A percentile compares a stretch with the other conserved stretches of the same genome.
Conservation (phyloP, 1,284 basidiomycete species). For the Ustilago loliicola region DNA sequence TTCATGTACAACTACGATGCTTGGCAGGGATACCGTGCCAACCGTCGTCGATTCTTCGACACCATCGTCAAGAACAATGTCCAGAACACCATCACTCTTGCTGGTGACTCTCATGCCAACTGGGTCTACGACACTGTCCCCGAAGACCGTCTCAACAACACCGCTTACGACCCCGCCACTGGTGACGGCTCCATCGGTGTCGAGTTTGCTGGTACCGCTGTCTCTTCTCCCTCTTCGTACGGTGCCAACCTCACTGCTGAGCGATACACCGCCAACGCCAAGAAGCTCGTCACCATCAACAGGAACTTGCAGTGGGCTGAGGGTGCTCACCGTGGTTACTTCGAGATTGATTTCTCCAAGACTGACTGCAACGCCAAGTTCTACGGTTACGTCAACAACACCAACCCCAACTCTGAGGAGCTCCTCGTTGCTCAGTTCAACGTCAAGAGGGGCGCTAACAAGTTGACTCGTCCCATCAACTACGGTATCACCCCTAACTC, state of each 20-base stretch:
- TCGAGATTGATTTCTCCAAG: slow-evolving; percentile 54
- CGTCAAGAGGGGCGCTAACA: slow-evolving; percentile 73
- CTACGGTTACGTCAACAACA: slow-evolving; percentile 76
- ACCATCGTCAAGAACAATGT: slow-evolving; percentile 74
- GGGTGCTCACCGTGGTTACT: slow-evolving; percentile 78
- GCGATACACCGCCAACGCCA: slow-evolving; percentile 69
- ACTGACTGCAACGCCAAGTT: slow-evolving; percentile 74
- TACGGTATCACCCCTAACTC: slow-evolving; percentile 66
- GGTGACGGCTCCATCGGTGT: slow-evolving; percentile 77
- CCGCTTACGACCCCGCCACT: slow-evolving; percentile 74
- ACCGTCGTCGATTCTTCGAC: slow-evolving; percentile 76
- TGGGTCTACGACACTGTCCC: slow-evolving; percentile 59
- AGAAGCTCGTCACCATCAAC: slow-evolving; percentile 73
- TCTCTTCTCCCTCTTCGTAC: slow-evolving; percentile 75
- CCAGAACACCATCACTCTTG: slow-evolving; percentile 73
- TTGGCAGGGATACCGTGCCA: slow-evolving; percentile 78
- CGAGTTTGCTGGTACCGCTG: slow-evolving; percentile 78
- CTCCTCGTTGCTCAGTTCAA: slow-evolving; percentile 68
- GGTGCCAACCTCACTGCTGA: slow-evolving; percentile 74
- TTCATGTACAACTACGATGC: slow-evolving; percentile 75
- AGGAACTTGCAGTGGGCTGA: slow-evolving; percentile 78
- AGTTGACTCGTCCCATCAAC: slow-evolving; percentile 75
- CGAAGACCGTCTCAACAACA: slow-evolving; percentile 51
- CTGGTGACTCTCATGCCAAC: slow-evolving; percentile 78
- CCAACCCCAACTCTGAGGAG: slow-evolving; percentile 74